These are phyloP conservation scores for Starmerella stigmatis DNA, from an alignment of 805 yeast species.

Conservation along the genomic window DNA sequence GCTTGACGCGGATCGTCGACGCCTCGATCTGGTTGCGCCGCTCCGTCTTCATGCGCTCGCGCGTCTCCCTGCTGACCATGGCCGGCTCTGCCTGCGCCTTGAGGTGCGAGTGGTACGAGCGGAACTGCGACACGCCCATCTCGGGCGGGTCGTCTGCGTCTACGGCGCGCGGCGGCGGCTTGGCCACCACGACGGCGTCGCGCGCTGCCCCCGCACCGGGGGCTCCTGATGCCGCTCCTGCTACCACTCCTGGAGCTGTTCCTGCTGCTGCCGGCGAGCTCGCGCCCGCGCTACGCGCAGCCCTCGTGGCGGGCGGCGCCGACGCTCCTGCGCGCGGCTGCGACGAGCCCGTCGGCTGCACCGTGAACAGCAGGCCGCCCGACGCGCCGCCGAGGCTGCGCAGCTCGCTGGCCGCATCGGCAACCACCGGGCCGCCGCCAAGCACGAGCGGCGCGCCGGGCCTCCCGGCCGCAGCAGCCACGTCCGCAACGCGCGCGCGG, in stretches of 20 bases:
- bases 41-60: slow-evolving; percentile 29
- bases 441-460: slow-evolving; percentile 12
- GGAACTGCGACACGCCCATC: slow-evolving; percentile 44
- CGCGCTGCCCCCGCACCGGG: background rate
- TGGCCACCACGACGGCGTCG: background rate
- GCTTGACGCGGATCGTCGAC: slow-evolving; percentile 41
- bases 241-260: background rate
- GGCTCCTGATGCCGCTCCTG: background rate
- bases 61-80: slow-evolving; percentile 36
- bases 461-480: slow-evolving; percentile 13
- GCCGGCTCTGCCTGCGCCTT: slow-evolving; percentile 34
- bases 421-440: slow-evolving; percentile 3
- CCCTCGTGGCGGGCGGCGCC: background rate
- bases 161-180: background rate
- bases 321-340: background rate
- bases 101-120: slow-evolving; percentile 42
- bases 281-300: too few species aligned
- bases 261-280: background rate
- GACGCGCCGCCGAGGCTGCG: slow-evolving; percentile 14
- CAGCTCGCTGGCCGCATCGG: background rate
- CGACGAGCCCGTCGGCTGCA: background rate
- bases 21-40: slow-evolving; percentile 25
- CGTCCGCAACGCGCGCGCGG: slow-evolving; percentile 3
- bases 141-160: slow-evolving; percentile 33
- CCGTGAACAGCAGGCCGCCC: slow-evolving; percentile 15